Evolutionary conservation across 2,329 filamentous ascomycete species (phyloP), one percentile per base, ranked within the genome.

Genomic region (Fusarium duplospermum): DNA sequence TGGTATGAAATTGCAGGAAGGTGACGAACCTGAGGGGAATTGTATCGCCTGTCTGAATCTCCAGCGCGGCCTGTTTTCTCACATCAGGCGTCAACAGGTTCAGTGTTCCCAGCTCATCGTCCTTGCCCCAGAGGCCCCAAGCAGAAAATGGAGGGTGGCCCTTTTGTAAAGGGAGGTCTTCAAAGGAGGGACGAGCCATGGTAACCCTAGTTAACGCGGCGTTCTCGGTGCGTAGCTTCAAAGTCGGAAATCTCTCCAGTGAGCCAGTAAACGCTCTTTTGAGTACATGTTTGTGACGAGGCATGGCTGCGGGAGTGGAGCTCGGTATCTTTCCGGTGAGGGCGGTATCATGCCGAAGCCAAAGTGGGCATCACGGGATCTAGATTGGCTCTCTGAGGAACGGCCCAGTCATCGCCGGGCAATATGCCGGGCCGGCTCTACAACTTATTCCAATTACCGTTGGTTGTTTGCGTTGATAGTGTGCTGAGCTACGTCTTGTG

Each of bases 111-210:
- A 56, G 29, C 13, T 56, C 52, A 22, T 56, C 52, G 31, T 22
- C 20, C 7, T 20, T 29, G 29, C 52, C 52, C 52, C 52, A 56
- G 13, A 56, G 29, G 13, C 52, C 52, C 52, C 52, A 56, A 10
- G 52, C 52, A 5, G 52, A 56, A 42, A 42, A 42, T 13, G 7
- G 40, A 42, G 40, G 40, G 40, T 42, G 40, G 11, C n/a, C 40
- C n/a, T 42, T 20, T 22, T 42, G 40, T 6, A 42, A n/a, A 22
- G 40, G 40, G n/a, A 42, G 40, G 40, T 42, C n/a, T 22, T 42
- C 40, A 42, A 42, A 42, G 3, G 40, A n/a, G 10, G 40, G 40
- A n/a, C 40, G 40, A 42, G 40, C n/a, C 40, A 42, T 42, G 40
- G 10, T 13, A 20, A 4, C 20, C 20, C n/a, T 20, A 42, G 40